These are phyloP conservation scores for Vicia sativa DNA, from an alignment of 306 rosid genomes.

Conservation along the genomic window DNA sequence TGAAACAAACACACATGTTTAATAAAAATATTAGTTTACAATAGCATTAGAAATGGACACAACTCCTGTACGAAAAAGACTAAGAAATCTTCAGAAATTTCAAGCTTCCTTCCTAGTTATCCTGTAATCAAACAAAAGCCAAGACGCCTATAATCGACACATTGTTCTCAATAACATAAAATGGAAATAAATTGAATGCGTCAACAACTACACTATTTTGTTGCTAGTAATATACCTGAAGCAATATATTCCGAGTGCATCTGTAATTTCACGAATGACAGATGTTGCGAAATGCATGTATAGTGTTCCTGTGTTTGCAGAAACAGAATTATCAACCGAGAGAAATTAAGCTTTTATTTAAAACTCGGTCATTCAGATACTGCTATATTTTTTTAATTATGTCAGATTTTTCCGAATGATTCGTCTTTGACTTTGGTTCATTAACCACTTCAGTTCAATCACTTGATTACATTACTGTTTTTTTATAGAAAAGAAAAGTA, in stretches of 20 bases:
- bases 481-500: not conserved
- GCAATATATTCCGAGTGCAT: slow-evolving; percentile 88
- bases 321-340: slow-evolving; percentile 30
- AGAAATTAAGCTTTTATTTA: slow-evolving; percentile 1
- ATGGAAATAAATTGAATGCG: too few species aligned
- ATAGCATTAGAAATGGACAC: not conserved
- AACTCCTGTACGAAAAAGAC: not conserved
- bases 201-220: too few species aligned
- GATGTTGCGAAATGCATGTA: slow-evolving; percentile 84
- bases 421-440: too few species aligned
- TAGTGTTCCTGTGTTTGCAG: slow-evolving; percentile 55
- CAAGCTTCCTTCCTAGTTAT: slow-evolving; percentile 23
- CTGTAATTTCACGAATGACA: slow-evolving; percentile 77
- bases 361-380: not conserved
- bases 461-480: not conserved
- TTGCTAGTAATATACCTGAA: slow-evolving; percentile 68
- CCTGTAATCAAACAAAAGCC: slow-evolving; percentile 15
- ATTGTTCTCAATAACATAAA: not conserved
- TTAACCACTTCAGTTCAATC: too few species aligned
- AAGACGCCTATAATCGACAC: not conserved
- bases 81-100: not conserved
- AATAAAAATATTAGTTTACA: not conserved
- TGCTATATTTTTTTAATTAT: not conserved
- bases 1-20: not conserved
- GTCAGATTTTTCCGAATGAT: too few species aligned